These are phyloP conservation scores for Fusarium marasasianum DNA, from an alignment of 2,329 filamentous ascomycete genomes.

Conservation along the genomic window DNA sequence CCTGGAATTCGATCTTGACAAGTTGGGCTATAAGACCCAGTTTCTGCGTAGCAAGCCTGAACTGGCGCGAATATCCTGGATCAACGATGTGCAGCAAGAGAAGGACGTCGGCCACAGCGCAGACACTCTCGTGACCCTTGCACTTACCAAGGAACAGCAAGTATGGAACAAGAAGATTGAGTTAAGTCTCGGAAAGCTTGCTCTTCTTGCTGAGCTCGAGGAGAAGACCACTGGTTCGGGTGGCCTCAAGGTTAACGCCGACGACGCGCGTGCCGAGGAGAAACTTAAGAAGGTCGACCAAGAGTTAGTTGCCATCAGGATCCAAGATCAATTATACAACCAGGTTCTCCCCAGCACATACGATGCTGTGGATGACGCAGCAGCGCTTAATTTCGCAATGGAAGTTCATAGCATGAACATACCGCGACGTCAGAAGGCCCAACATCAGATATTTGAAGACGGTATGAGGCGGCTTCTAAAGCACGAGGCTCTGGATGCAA, in stretches of 20 bases:
- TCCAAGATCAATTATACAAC: slow-evolving; percentile 83
- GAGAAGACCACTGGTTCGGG: slow-evolving; percentile 44
- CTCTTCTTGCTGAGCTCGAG: slow-evolving; percentile 71
- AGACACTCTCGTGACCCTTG: slow-evolving; percentile 74
- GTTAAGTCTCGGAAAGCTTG: slow-evolving; percentile 86
- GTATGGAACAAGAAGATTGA: slow-evolving; percentile 95
- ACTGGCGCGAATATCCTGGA: slow-evolving; percentile 87
- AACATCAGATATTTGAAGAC: slow-evolving; percentile 77
- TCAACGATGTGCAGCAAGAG: slow-evolving; percentile 86
- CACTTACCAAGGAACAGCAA: slow-evolving; percentile 76
- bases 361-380: slow-evolving; percentile 80
- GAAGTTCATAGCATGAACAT: slow-evolving; percentile 69
- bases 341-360: slow-evolving; percentile 74
- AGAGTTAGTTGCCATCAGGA: slow-evolving; percentile 73
- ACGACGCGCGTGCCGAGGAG: slow-evolving; percentile 52
- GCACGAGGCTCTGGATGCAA: slow-evolving; percentile 75
- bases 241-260: slow-evolving; percentile 51
- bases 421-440: slow-evolving; percentile 68
- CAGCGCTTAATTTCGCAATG: slow-evolving; percentile 79
- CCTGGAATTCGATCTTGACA: slow-evolving; percentile 76
- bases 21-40: slow-evolving; percentile 74
- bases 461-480: slow-evolving; percentile 75
- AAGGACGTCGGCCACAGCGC: slow-evolving; percentile 79
- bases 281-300: slow-evolving; percentile 65
- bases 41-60: slow-evolving; percentile 79